Percentiles rank a stretch among this genome's conserved stretches.
Evolutionary conservation across 805 yeast genomes (phyloP).

Genomic region (Ogataea ramenticola): DNA sequence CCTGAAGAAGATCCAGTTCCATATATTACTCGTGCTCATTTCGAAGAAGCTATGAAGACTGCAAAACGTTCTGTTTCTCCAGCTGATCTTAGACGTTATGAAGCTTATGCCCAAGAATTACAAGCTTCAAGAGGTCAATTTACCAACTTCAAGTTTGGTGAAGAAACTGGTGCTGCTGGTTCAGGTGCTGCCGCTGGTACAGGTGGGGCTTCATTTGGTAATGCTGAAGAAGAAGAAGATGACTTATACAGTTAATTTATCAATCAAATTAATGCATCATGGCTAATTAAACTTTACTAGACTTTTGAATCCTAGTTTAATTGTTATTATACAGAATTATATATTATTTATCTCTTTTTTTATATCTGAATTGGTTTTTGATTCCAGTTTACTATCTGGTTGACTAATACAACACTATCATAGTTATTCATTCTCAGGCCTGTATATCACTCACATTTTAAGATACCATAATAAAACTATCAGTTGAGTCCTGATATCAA

Average conservation of each 20-base stretch:
- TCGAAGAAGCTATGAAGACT: slow-evolving; percentile 99
- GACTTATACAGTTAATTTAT: slow-evolving; percentile 34
- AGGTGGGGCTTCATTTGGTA: slow-evolving; percentile 39
- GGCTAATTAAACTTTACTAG: no score
- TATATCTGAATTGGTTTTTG: no score
- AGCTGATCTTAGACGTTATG: slow-evolving; percentile 96
- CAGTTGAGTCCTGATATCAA: no score
- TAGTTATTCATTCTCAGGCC: no score
- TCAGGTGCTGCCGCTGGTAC: slow-evolving; percentile 21
- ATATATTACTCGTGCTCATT: slow-evolving; percentile 85
- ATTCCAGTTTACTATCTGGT: no score
- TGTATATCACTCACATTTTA: no score
- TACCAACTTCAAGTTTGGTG: slow-evolving; percentile 72
- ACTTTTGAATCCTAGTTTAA: no score
- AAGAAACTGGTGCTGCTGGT: slow-evolving; percentile 1
- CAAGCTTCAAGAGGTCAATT: slow-evolving; percentile 95
- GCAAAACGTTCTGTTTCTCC: slow-evolving; percentile 97
- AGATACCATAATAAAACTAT: no score
- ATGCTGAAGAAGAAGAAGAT: slow-evolving; percentile 42
- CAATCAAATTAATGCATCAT: no score
- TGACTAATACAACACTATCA: no score
- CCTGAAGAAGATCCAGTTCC: slow-evolving; percentile 94
- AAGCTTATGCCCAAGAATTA: slow-evolving; percentile 94
- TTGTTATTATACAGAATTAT: no score
- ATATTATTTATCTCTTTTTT: no score